A percentile compares a stretch with the other conserved stretches of the same genome.
Conservation (phyloP, 2,329 filamentous ascomycete genomes). For the Purpureocillium lavendulum region DNA sequence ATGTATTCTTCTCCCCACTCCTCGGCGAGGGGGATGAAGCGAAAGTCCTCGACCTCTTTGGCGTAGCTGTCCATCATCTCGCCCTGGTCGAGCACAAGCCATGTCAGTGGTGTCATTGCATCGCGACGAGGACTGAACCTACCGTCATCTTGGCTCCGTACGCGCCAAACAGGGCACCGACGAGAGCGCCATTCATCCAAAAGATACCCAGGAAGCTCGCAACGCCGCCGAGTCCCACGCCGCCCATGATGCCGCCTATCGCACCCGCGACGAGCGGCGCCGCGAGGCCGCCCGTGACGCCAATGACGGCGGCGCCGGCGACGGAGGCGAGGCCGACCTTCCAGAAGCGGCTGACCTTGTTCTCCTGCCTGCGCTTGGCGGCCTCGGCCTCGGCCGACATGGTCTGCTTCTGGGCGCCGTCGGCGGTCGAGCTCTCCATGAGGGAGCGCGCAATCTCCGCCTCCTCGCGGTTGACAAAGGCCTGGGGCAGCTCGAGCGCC, state of each 20-base stretch:
- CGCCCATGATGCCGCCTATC: slow-evolving; percentile 76
- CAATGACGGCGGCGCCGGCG: slow-evolving; percentile 83
- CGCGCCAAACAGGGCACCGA: slow-evolving; percentile 81
- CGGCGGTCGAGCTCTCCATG: slow-evolving; percentile 51
- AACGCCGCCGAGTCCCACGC: slow-evolving; percentile 75
- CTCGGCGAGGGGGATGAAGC: slow-evolving; percentile 64
- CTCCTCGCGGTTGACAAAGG: slow-evolving; percentile 60
- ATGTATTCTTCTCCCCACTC: slow-evolving; percentile 23
- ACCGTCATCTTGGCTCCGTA: slow-evolving; percentile 70
- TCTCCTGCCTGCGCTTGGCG: slow-evolving; percentile 63
- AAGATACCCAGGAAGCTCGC: slow-evolving; percentile 81
- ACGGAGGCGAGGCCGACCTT: slow-evolving; percentile 87
- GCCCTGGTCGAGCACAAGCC: slow-evolving; percentile 48
- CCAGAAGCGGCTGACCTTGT: slow-evolving; percentile 66
- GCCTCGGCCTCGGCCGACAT: slow-evolving; percentile 73
- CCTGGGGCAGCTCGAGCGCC: slow-evolving; percentile 53
- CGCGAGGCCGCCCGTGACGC: slow-evolving; percentile 83
- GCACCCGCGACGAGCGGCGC: slow-evolving; percentile 82
- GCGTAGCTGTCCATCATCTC: slow-evolving; percentile 85
- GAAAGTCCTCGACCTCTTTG: slow-evolving; percentile 73
- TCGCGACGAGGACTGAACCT: slow-evolving; percentile 7
- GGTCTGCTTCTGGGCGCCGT: slow-evolving; percentile 27
- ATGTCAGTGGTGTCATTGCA: slow-evolving; percentile 7
- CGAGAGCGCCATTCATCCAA: slow-evolving; percentile 76
- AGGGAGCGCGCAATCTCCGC: slow-evolving; percentile 68